These are phyloP conservation scores for Psilocybe cyanescens DNA, from an alignment of 768 basidiomycete species.

Conservation along the genomic window DNA sequence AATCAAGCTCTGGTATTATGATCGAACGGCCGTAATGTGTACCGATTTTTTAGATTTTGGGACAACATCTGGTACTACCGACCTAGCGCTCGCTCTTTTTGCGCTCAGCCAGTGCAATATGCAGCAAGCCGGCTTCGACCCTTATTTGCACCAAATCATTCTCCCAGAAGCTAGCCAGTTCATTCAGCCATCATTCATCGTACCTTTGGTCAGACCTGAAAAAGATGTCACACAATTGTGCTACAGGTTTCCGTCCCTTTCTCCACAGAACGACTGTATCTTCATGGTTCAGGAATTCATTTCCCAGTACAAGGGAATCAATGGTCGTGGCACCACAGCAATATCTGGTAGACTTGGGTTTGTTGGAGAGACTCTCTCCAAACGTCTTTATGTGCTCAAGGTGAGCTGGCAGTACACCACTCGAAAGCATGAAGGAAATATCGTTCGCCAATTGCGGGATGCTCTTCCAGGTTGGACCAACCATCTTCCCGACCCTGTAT, in stretches of 20 bases:
- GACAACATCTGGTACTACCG: neutral
- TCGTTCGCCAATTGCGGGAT: neutral
- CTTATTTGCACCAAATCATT: slow-evolving; percentile 10
- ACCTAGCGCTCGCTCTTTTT: slow-evolving; percentile 25
- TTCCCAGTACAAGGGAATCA: neutral
- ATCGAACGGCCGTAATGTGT: slow-evolving; percentile 10
- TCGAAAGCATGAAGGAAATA: neutral
- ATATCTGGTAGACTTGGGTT: neutral
- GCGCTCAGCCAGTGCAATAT: slow-evolving; percentile 14
- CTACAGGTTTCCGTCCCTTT: neutral
- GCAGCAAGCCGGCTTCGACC: slow-evolving; percentile 20
- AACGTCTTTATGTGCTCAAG: neutral
- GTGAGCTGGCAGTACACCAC: neutral
- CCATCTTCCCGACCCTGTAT: neutral
- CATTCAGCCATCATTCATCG: neutral
- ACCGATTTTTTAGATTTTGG: neutral
- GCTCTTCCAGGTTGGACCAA: neutral
- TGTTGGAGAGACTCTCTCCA: neutral
- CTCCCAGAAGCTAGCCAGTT: neutral
- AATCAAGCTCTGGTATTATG: slow-evolving; percentile 30
- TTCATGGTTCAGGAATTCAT: neutral
- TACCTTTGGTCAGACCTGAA: neutral
- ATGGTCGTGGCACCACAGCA: neutral
- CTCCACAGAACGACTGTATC: neutral
- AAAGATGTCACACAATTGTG: neutral